Evolutionary conservation across 495 filamentous ascomycete genomes (phyloP).

Genomic region (Xeromyces bisporus): DNA sequence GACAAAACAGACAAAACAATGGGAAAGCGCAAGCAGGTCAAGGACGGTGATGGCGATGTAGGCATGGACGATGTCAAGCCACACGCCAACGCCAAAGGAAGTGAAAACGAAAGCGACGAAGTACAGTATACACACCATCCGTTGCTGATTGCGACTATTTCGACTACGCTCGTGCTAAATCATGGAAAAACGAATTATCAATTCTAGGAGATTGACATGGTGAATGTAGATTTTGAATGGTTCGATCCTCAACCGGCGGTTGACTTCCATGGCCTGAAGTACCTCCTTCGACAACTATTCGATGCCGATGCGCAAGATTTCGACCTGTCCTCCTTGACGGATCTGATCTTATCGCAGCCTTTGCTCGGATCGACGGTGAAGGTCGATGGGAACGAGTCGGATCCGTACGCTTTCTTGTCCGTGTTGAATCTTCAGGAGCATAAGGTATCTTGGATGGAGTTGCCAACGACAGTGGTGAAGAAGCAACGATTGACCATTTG

Average conservation of each 20-base stretch:
- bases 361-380: conserved; percentile 89
- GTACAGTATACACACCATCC: conserved; percentile 9
- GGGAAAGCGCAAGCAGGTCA: conserved; percentile 34
- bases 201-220: conserved; percentile 65
- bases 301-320: conserved; percentile 72
- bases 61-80: conserved; percentile 23
- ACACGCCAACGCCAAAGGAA: conserved; percentile 8
- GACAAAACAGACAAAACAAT: conserved; percentile 14
- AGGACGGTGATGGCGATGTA: conserved; percentile 29
- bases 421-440: conserved; percentile 76
- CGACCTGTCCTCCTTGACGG: conserved; percentile 69
- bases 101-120: conserved; percentile 26
- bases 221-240: conserved; percentile 96
- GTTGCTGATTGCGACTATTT: too few species aligned
- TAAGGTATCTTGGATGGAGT: conserved; percentile 23
- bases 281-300: conserved; percentile 81
- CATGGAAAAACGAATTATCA: neutral
- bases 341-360: conserved; percentile 79
- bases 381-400: conserved; percentile 79
- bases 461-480: neutral
- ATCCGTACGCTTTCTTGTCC: conserved; percentile 88
- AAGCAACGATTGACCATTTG: conserved; percentile 1
- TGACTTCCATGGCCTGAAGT: conserved; percentile 92
- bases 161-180: too few species aligned
- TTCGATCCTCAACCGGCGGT: conserved; percentile 82